Evolutionary conservation across 306 rosid genomes (phyloP), one percentile per base, ranked within the genome.

Genomic region (Hippophae rhamnoides): DNA sequence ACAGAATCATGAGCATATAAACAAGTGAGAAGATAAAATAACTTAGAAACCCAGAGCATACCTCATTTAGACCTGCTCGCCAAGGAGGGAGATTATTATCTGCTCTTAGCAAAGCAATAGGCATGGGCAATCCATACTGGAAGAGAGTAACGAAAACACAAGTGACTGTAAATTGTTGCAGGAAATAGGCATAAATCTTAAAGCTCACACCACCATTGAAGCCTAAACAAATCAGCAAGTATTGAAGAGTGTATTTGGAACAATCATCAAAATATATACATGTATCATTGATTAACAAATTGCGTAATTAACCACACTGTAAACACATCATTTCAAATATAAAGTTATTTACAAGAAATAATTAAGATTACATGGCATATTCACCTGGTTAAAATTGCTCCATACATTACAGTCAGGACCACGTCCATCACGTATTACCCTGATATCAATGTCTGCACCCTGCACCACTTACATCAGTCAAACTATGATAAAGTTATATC

Each of bases 371-470:
- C 68, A 52, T 10, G 57, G 66, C 63, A 69, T 11, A 64, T 53
- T 82, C 72, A 87, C 98, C 94, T 92, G 98, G 80, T 85, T 85
- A 78, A 92, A 92, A 72, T 92, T 92, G 77, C 98, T 92, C 98
- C 98, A 87, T 54, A 92, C 89, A 61, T 92, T 92, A 74, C 95
- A 72, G 78, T 92, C 80, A 50, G 98, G 98, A 72, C 98, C 98
- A 14, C 93, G 95, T 47, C 98, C 98, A 79, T 92, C 95, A 23
- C 96, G 92, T 56, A 92, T 93, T 47, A 92, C 96, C 82, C 98
- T 83, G 67, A 92, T 92, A 70, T 92, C 98, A 79, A 92, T 92
- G 55, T 87, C 98, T 74, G 98, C 98, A 65, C 98, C 98, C 98
- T 92, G 82, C 74, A 70, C 52, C 68, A 48, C 61, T 79, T 42